Percentiles rank a stretch among this genome's conserved stretches.
Evolutionary conservation across 208 protist species (phyloP).

Genomic region (Trichomonas gallinae): DNA sequence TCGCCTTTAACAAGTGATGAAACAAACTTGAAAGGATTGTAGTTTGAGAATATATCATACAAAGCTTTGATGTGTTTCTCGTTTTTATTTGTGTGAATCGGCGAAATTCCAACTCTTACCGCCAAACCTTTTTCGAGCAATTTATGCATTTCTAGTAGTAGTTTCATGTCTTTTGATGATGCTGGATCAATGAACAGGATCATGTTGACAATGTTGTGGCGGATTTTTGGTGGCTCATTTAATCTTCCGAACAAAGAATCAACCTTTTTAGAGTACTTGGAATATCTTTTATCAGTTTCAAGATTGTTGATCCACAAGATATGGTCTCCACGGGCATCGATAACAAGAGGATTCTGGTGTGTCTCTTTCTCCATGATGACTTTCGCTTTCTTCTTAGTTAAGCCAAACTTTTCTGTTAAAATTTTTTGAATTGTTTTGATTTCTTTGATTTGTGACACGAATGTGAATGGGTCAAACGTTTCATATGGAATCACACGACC

Average conservation of each 20-base stretch:
- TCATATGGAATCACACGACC: background rate
- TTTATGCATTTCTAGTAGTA: background rate
- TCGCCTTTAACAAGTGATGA: background rate
- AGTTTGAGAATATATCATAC: background rate
- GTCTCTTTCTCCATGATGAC: background rate
- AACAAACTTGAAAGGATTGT: background rate
- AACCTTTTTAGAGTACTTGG: background rate
- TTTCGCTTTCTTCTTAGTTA: background rate
- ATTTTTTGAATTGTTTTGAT: background rate
- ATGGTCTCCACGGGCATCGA: background rate
- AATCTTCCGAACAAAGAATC: background rate
- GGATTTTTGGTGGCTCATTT: background rate
- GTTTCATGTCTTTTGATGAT: background rate
- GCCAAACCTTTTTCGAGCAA: background rate
- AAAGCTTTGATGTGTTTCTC: background rate
- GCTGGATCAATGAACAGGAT: background rate
- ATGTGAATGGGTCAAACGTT: conserved; percentile 1
- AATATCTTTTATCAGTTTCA: background rate
- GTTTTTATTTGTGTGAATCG: background rate
- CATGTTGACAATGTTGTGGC: background rate
- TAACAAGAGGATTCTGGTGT: background rate
- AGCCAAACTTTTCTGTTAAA: background rate
- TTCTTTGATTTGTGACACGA: background rate
- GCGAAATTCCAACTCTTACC: background rate
- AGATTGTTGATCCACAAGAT: background rate